Conservation (phyloP, 2,329 filamentous ascomycete species). For the Lomentospora prolificans region DNA sequence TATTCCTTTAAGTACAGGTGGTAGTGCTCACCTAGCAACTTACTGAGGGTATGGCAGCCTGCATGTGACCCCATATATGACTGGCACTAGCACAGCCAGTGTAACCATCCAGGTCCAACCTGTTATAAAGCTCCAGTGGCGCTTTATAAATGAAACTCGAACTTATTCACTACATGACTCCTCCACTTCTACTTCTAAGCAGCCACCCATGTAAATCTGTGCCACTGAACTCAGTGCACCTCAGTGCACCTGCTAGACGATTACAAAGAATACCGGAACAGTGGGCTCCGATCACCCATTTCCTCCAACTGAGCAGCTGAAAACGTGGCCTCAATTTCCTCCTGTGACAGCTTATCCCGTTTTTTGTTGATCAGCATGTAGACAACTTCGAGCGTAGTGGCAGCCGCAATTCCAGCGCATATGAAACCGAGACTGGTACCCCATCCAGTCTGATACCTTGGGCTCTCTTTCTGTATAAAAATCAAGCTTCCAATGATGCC, state of each 20-base stretch:
- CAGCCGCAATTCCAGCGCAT: conserved; percentile 11
- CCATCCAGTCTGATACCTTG: conserved; percentile 18
- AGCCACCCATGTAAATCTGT: no score
- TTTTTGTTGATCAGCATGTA: conserved; percentile 16
- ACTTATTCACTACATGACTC: no score
- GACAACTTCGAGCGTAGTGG: conserved; percentile 14
- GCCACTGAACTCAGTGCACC: no score
- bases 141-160: no score
- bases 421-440: conserved; percentile 16
- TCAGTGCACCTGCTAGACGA: not conserved
- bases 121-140: no score
- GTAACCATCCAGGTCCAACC: no score
- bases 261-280: conserved; percentile 21
- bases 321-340: conserved; percentile 19
- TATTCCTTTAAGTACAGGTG: no score
- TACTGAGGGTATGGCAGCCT: no score
- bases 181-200: no score
- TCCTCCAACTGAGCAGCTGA: conserved; percentile 18
- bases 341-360: conserved; percentile 15
- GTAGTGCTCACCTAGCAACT: no score
- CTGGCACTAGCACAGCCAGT: no score
- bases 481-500: conserved; percentile 18
- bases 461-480: conserved; percentile 16
- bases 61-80: no score
- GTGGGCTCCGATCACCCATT: conserved; percentile 21